Evolutionary conservation across 2,329 filamentous ascomycete genomes (phyloP).

Genomic region (Aspergillus japonicus): DNA sequence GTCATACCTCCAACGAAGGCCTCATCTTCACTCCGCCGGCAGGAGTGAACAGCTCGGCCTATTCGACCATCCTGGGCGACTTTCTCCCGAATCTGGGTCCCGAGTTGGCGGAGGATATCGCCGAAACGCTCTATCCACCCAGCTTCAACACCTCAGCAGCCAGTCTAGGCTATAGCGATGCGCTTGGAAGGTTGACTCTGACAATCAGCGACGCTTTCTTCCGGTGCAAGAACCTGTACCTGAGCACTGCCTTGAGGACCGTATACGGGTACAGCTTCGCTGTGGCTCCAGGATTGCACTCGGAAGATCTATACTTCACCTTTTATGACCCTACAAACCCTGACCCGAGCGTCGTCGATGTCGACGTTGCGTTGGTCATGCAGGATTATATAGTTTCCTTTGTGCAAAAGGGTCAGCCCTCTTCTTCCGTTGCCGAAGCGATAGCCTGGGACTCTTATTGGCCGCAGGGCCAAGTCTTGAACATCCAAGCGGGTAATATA

Average conservation of each 20-base stretch:
- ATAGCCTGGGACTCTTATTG: not conserved
- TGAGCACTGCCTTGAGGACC: slow-evolving; percentile 52
- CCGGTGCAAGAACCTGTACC: slow-evolving; percentile 55
- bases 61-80: slow-evolving; percentile 29
- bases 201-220: slow-evolving; percentile 48
- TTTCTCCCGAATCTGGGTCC: slow-evolving; percentile 25
- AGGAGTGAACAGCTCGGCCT: not conserved
- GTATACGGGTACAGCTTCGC: slow-evolving; percentile 56
- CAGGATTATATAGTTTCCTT: slow-evolving; percentile 1
- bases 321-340: slow-evolving; percentile 42
- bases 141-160: slow-evolving; percentile 43
- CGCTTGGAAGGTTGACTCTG: slow-evolving; percentile 44
- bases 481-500: not conserved
- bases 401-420: not conserved
- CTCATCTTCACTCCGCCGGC: slow-evolving; percentile 37
- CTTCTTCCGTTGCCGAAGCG: not conserved
- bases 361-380: not conserved
- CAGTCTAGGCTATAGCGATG: slow-evolving; percentile 46
- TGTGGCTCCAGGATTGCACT: slow-evolving; percentile 55
- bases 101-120: slow-evolving; percentile 44
- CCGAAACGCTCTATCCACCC: slow-evolving; percentile 52
- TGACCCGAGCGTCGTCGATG: not conserved
- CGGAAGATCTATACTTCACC: slow-evolving; percentile 53
- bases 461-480: not conserved
- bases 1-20: slow-evolving; percentile 47